These are phyloP conservation scores for Arachnomyces sp. DNA, from an alignment of 2,329 filamentous ascomycete species.

Conservation along the genomic window DNA sequence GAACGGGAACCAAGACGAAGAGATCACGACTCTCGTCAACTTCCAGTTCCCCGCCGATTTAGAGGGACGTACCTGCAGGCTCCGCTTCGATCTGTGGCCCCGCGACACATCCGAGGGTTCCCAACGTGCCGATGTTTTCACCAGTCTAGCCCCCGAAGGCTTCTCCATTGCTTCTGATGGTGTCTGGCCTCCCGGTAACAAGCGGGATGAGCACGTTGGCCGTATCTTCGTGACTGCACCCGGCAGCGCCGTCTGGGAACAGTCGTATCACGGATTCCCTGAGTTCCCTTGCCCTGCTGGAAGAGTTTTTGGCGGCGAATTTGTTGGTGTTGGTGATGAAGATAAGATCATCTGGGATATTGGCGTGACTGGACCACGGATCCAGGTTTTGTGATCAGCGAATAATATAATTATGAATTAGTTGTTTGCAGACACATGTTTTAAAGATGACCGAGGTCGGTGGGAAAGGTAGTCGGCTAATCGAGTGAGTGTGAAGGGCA, in stretches of 20 bases:
- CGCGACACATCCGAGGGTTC: conserved; percentile 17
- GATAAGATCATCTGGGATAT: conserved; percentile 19
- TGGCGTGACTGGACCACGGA: conserved; percentile 17
- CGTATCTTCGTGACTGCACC: conserved; percentile 11
- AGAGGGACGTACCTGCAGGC: conserved; percentile 15
- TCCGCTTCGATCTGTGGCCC: conserved; percentile 18
- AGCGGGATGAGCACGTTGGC: conserved; percentile 15
- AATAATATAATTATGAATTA: neutral
- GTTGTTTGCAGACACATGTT: no score
- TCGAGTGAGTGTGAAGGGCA: no score
- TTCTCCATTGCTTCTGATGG: neutral
- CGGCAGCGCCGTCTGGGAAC: conserved; percentile 16
- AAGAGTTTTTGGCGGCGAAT: conserved; percentile 18
- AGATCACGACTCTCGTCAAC: conserved; percentile 18
- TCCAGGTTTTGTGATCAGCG: conserved; percentile 13
- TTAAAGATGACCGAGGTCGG: no score
- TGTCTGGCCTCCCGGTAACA: conserved; percentile 7
- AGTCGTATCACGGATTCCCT: conserved; percentile 14
- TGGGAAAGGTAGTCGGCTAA: no score
- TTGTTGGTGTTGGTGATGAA: conserved; percentile 19
- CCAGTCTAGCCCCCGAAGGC: conserved; percentile 15
- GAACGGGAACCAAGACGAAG: conserved; percentile 14
- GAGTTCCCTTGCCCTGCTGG: conserved; percentile 17
- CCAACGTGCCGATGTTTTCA: conserved; percentile 18
- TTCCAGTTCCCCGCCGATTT: conserved; percentile 13